Evolutionary conservation across 1,139 yeast species (phyloP).

Genomic region (Blastobotrys raffinosifermentans): DNA sequence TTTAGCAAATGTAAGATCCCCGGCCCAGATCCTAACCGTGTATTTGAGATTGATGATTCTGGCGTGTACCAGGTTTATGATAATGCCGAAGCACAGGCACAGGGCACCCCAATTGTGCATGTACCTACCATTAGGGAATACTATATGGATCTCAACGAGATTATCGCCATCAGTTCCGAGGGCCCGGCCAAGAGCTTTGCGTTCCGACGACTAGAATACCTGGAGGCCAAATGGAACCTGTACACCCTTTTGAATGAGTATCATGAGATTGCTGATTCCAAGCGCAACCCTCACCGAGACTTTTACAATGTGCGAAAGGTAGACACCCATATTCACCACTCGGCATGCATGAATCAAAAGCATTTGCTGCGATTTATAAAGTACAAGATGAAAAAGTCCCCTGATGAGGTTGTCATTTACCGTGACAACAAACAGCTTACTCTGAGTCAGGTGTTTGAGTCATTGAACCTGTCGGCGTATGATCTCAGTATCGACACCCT

Average conservation of each 20-base stretch:
- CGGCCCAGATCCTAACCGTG: constrained; percentile 44
- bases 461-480: constrained; percentile 85
- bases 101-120: constrained; percentile 41
- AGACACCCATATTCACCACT: constrained; percentile 97
- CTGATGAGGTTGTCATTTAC: constrained; percentile 84
- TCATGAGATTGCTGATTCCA: constrained; percentile 84
- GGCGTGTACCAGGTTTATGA: constrained; percentile 66
- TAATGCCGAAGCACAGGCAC: constrained; percentile 27
- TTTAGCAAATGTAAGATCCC: constrained; percentile 62
- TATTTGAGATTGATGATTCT: constrained; percentile 49
- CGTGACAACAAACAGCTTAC: constrained; percentile 93
- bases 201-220: constrained; percentile 82
- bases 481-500: constrained; percentile 93
- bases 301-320: constrained; percentile 97
- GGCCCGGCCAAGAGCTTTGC: constrained; percentile 99
- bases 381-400: constrained; percentile 73
- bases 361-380: constrained; percentile 91
- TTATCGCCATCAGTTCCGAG: constrained; percentile 71
- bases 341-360: constrained; percentile 98
- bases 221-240: constrained; percentile 95
- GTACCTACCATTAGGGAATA: constrained; percentile 79
- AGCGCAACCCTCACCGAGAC: constrained; percentile 86
- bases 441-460: constrained; percentile 78
- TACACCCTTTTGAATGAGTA: constrained; percentile 83
- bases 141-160: constrained; percentile 71